A percentile compares a stretch with the other conserved stretches of the same genome.
phyloP scores from a whole-genome alignment of 345 rosid genomes.

The Aurinia saxatilis region DNA sequence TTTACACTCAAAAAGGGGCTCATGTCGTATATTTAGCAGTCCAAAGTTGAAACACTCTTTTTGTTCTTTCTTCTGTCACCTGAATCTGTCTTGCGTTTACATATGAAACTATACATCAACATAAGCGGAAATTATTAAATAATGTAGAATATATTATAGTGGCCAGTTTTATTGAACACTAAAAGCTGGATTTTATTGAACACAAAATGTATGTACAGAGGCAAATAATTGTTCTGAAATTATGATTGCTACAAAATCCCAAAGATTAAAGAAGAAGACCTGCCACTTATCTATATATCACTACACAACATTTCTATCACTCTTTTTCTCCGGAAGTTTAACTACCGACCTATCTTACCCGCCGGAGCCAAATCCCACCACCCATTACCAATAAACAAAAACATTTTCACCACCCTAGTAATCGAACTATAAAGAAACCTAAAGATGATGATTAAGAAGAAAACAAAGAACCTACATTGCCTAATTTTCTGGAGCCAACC shows the following conservation, averaged over 20 bases:
- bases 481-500: constrained; percentile 47
- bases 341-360: constrained; percentile 45
- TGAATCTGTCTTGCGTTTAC: too few species aligned
- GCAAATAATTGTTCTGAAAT: constrained; percentile 48
- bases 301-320: constrained; percentile 45
- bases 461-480: constrained; percentile 69
- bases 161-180: not conserved
- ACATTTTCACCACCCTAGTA: constrained; percentile 34
- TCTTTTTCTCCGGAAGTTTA: constrained; percentile 25
- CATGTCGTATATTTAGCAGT: too few species aligned
- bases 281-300: constrained; percentile 25
- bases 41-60: too few species aligned
- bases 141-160: too few species aligned
- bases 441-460: constrained; percentile 30
- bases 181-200: constrained; percentile 54
- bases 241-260: constrained; percentile 38
- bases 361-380: constrained; percentile 27
- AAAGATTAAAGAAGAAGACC: constrained; percentile 14
- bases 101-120: not conserved
- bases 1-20: too few species aligned
- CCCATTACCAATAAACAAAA: constrained; percentile 27
- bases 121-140: too few species aligned
- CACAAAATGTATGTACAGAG: constrained; percentile 77
- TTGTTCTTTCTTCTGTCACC: not conserved
- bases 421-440: constrained; percentile 13